These are phyloP conservation scores for Paraphaeosphaeria sporulosa DNA, from an alignment of 2,329 filamentous ascomycete species.

Conservation along the genomic window DNA sequence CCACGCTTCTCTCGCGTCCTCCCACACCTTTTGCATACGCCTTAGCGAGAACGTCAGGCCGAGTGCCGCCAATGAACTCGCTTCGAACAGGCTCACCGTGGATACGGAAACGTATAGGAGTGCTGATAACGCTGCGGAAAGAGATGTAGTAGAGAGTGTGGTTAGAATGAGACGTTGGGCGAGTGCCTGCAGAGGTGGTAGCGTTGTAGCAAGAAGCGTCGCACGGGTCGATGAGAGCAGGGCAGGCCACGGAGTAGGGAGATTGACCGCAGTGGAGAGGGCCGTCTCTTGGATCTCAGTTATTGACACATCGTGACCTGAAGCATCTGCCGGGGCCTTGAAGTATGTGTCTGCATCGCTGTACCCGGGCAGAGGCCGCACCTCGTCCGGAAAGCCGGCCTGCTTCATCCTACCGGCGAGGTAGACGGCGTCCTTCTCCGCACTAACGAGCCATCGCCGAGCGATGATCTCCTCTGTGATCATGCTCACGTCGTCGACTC, in stretches of 20 bases:
- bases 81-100: constrained; percentile 62
- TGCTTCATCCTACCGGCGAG: constrained; percentile 79
- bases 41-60: constrained; percentile 65
- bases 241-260: constrained; percentile 69
- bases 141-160: constrained; percentile 74
- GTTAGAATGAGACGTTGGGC: constrained; percentile 68
- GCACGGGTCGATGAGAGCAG: constrained; percentile 76
- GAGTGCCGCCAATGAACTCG: constrained; percentile 65
- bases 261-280: constrained; percentile 35
- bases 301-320: not conserved
- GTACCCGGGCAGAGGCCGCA: constrained; percentile 9
- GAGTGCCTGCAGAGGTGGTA: constrained; percentile 55
- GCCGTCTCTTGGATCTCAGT: constrained; percentile 22
- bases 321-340: not conserved
- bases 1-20: constrained; percentile 60
- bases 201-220: constrained; percentile 48
- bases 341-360: not conserved
- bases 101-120: constrained; percentile 64
- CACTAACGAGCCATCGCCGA: constrained; percentile 76
- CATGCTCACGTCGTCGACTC: constrained; percentile 89
- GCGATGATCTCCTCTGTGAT: constrained; percentile 80
- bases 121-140: constrained; percentile 60
- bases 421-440: constrained; percentile 84
- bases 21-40: constrained; percentile 67
- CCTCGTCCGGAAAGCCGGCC: constrained; percentile 58